Percentiles rank a stretch among this genome's conserved stretches.
phyloP scores from a whole-genome alignment of 1,139 yeast species.

The Blastobotrys persicus region DNA sequence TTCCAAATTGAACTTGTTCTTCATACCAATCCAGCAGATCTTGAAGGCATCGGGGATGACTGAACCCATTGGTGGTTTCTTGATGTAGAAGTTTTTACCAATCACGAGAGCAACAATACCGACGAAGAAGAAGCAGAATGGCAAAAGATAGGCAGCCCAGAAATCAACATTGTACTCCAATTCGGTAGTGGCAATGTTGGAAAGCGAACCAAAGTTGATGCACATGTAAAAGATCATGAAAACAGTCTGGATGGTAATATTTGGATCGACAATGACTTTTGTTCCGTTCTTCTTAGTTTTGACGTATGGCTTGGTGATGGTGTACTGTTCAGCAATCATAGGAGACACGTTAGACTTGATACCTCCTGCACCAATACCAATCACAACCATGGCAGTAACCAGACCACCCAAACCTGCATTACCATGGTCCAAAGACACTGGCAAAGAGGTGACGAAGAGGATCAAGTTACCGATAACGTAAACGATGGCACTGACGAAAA shows the following conservation, averaged over 20 bases:
- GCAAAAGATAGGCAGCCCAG: slow-evolving; percentile 73
- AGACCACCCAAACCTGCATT: slow-evolving; percentile 50
- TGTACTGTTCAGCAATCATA: slow-evolving; percentile 72
- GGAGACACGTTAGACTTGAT: slow-evolving; percentile 80
- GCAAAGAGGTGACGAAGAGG: slow-evolving; percentile 70
- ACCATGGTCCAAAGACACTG: slow-evolving; percentile 46
- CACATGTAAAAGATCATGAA: slow-evolving; percentile 76
- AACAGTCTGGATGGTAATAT: slow-evolving; percentile 68
- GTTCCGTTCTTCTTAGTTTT: slow-evolving; percentile 60
- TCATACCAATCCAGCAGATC: slow-evolving; percentile 47
- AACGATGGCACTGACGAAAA: slow-evolving; percentile 56
- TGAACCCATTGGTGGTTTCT: slow-evolving; percentile 61
- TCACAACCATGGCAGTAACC: slow-evolving; percentile 57
- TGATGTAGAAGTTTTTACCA: slow-evolving; percentile 58
- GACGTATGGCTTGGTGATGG: slow-evolving; percentile 56
- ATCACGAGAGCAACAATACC: slow-evolving; percentile 54
- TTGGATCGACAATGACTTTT: slow-evolving; percentile 67
- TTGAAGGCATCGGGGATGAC: slow-evolving; percentile 57
- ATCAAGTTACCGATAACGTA: slow-evolving; percentile 62
- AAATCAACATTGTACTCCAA: slow-evolving; percentile 67
- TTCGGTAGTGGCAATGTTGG: slow-evolving; percentile 75
- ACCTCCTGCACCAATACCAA: slow-evolving; percentile 81
- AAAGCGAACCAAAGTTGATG: slow-evolving; percentile 76
- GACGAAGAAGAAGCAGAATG: slow-evolving; percentile 60
- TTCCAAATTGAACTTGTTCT: slow-evolving; percentile 51